A percentile compares a stretch with the other conserved stretches of the same genome.
phyloP scores from a whole-genome alignment of 495 filamentous ascomycete genomes.

The Aspergillus sparsus region DNA sequence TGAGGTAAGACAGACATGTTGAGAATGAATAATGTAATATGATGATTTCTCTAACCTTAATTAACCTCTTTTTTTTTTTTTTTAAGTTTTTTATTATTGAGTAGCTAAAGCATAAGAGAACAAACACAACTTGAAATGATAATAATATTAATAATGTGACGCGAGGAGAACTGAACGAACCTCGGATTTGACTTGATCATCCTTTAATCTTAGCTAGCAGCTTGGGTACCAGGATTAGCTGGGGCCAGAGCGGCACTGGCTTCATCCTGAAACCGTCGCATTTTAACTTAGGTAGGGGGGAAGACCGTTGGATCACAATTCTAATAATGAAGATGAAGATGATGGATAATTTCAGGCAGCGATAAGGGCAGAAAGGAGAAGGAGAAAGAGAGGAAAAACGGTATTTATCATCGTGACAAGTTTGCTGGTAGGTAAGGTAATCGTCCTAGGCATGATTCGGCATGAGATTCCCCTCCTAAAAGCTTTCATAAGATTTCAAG shows the following conservation, averaged over 20 bases:
- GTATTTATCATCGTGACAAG: background rate
- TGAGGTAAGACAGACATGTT: background rate
- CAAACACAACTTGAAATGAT: background rate
- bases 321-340: background rate
- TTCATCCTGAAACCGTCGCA: conserved; percentile 18
- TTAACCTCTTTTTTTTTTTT: too few species aligned
- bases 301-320: background rate
- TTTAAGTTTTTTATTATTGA: too few species aligned
- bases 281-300: background rate
- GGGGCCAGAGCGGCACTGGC: background rate
- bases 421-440: background rate
- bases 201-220: conserved; percentile 11
- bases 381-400: too few species aligned
- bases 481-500: conserved; percentile 1
- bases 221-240: background rate
- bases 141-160: conserved; percentile 3
- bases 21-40: conserved; percentile 6
- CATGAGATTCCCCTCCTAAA: background rate
- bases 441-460: background rate
- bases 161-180: conserved; percentile 10
- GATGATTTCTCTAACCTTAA: too few species aligned
- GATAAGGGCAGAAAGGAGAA: too few species aligned
- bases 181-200: conserved; percentile 6
- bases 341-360: background rate
- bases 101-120: too few species aligned